phyloP scores from a whole-genome alignment of 495 filamentous ascomycete species.

The Penicillium roqueforti region DNA sequence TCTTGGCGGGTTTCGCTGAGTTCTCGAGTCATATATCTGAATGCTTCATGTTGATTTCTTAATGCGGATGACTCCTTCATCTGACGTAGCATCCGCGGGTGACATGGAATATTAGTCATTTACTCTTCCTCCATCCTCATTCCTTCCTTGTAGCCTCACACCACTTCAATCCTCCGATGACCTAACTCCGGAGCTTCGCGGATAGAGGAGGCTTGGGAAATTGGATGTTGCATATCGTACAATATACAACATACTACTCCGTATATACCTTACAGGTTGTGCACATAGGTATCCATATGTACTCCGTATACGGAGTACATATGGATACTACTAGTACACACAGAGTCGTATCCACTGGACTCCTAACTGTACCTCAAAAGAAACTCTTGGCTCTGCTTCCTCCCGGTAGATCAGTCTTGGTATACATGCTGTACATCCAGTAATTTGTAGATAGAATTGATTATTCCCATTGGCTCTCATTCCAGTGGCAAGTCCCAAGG shows the following conservation, averaged over 20 bases:
- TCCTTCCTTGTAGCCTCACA: background rate
- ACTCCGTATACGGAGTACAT: too few species aligned
- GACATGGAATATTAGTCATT: background rate
- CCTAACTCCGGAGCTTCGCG: conserved; percentile 5
- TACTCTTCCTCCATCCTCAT: too few species aligned
- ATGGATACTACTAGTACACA: background rate
- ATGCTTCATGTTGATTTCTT: conserved; percentile 3
- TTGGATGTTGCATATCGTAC: background rate
- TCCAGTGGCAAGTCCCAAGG: conserved; percentile 2
- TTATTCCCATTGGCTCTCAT: background rate
- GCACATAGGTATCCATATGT: background rate
- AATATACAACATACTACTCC: too few species aligned
- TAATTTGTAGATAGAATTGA: background rate
- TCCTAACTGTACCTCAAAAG: background rate
- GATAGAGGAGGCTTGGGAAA: background rate
- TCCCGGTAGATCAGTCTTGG: conserved; percentile 23
- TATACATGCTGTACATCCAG: conserved; percentile 4
- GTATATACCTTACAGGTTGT: background rate
- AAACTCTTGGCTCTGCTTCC: conserved; percentile 7
- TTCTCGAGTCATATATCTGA: conserved; percentile 9
- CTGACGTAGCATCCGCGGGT: conserved; percentile 12
- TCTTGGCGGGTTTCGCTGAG: conserved; percentile 7
- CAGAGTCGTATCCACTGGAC: background rate
- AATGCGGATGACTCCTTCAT: background rate
- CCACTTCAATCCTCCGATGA: background rate